phyloP scores from a whole-genome alignment of 148 eudicot species.

The Vaccinium corymbosum region DNA sequence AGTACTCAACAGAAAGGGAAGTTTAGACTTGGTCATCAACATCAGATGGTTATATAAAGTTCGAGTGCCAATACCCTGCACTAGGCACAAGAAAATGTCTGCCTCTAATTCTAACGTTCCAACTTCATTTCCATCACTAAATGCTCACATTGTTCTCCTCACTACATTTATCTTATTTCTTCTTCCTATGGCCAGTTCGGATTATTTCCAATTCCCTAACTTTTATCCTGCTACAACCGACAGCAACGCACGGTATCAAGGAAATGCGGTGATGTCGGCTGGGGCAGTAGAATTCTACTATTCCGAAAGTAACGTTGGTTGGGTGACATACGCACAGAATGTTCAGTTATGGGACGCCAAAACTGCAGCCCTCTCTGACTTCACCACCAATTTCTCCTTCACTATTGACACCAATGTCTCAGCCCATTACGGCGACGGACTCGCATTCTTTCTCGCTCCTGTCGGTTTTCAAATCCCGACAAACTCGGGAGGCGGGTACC shows the following conservation, averaged over 20 bases:
- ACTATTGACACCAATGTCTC: conserved; percentile 26
- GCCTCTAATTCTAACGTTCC: background rate
- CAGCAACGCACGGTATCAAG: conserved; percentile 24
- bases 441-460: conserved; percentile 50
- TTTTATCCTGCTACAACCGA: conserved; percentile 19
- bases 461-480: conserved; percentile 40
- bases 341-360: conserved; percentile 29
- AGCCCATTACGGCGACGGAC: conserved; percentile 34
- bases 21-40: background rate
- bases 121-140: background rate
- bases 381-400: conserved; percentile 52
- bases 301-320: conserved; percentile 27
- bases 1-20: background rate
- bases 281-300: conserved; percentile 37
- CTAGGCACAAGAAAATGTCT: conserved; percentile 9
- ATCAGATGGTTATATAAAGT: background rate
- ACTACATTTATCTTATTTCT: background rate
- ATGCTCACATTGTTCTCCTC: conserved; percentile 6
- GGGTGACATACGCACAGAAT: conserved; percentile 28
- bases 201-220: conserved; percentile 20
- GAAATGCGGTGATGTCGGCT: conserved; percentile 31
- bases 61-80: background rate
- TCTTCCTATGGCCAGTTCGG: conserved; percentile 13
- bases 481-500: conserved; percentile 43
- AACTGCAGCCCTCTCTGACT: conserved; percentile 34